Evolutionary conservation across 306 rosid genomes (phyloP).

Genomic region (Comarum palustre): DNA sequence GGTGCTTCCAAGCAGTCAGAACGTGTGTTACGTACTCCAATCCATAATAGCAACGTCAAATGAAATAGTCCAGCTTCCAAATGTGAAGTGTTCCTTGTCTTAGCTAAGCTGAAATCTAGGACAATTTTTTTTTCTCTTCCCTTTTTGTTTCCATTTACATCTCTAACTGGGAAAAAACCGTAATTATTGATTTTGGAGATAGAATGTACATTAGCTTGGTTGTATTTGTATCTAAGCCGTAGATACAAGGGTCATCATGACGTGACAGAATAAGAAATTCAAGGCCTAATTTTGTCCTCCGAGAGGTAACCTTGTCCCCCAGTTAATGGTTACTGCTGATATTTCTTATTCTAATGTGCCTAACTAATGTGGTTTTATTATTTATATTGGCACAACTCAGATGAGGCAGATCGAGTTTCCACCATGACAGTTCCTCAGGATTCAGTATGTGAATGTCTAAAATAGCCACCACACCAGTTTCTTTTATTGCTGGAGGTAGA

Average conservation of each 20-base stretch:
- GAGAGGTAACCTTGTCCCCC: background rate
- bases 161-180: background rate
- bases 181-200: background rate
- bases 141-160: background rate
- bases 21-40: conserved; percentile 37
- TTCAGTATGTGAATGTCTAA: background rate
- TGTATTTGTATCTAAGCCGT: background rate
- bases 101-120: background rate
- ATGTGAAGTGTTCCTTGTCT: background rate
- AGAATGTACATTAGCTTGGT: conserved; percentile 8
- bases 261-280: background rate
- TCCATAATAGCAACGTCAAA: conserved; percentile 51
- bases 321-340: background rate
- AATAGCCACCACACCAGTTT: conserved; percentile 17
- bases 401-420: background rate
- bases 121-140: background rate
- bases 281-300: conserved; percentile 22
- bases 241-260: conserved; percentile 3
- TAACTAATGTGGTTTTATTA: background rate
- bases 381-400: background rate
- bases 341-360: background rate
- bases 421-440: background rate
- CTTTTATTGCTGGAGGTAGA: conserved; percentile 25
- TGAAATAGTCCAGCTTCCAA: conserved; percentile 10
- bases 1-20: conserved; percentile 38